Percentiles rank a stretch among this genome's conserved stretches.
Evolutionary conservation across 305 asterid genomes (phyloP).

Genomic region (Solanum hybrid): DNA sequence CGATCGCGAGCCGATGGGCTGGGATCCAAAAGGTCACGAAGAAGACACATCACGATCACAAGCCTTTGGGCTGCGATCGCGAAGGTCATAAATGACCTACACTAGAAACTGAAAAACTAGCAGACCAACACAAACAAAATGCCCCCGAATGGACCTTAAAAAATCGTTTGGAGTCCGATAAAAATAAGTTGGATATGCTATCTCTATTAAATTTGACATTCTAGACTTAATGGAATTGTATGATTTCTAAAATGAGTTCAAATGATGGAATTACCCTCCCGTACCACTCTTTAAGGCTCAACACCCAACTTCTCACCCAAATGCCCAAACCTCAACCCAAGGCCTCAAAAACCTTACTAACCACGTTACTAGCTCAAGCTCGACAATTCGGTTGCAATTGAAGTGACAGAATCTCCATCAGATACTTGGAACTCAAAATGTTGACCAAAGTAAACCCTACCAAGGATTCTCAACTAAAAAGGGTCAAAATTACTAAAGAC

Average conservation of each 20-base stretch:
- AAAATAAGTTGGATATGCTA: no score
- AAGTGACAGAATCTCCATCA: neutral
- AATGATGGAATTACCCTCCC: neutral
- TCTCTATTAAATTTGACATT: no score
- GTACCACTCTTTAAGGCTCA: neutral
- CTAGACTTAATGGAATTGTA: no score
- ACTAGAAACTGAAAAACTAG: no score
- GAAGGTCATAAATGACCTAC: neutral
- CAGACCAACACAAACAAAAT: no score
- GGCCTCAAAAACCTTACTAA: neutral
- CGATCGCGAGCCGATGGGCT: neutral
- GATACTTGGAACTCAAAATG: neutral
- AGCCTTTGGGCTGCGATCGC: neutral
- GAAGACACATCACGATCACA: neutral
- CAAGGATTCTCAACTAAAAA: neutral
- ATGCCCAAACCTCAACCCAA: neutral
- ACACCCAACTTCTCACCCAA: neutral
- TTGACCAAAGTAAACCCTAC: neutral
- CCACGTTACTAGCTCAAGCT: neutral
- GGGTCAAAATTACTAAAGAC: no score
- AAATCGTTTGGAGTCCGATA: no score
- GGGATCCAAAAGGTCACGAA: neutral
- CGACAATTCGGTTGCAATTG: neutral
- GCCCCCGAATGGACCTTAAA: neutral
- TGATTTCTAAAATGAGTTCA: no score